A percentile compares a stretch with the other conserved stretches of the same genome.
These are phyloP conservation scores for Pneumocystis murina DNA, from an alignment of 1,139 yeast genomes.

Conservation along the genomic window DNA sequence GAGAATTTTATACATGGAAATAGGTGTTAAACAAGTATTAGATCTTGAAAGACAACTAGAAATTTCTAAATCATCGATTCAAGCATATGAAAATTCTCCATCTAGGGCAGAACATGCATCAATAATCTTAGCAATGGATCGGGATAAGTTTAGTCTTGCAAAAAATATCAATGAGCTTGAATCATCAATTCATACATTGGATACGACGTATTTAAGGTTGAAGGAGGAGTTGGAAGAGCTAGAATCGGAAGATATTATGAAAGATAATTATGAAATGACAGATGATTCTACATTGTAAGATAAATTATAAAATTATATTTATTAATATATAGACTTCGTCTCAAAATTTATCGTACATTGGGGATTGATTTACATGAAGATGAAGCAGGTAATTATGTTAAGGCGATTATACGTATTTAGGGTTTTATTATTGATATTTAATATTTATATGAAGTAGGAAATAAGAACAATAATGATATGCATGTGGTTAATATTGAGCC, in stretches of 20 bases:
- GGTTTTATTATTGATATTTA: conserved; percentile 16
- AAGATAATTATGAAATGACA: conserved; percentile 10
- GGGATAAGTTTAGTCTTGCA: conserved; percentile 39
- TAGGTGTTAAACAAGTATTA: conserved; percentile 2
- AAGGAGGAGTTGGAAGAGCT: conserved; percentile 29
- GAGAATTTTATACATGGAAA: conserved; percentile 1
- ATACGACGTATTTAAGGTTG: conserved; percentile 31
- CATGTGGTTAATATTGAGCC: conserved; percentile 42
- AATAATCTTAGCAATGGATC: conserved; percentile 28
- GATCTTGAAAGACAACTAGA: conserved; percentile 22
- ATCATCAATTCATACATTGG: conserved; percentile 35
- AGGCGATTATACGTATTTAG: conserved; percentile 36
- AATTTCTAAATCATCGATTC: conserved; percentile 20
- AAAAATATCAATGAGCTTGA: conserved; percentile 45
- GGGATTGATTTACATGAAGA: conserved; percentile 26
- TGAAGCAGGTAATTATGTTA: conserved; percentile 25
- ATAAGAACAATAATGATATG: conserved; percentile 29
- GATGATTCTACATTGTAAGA: conserved; percentile 23
- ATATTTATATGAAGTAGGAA: not conserved
- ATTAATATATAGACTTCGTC: conserved; percentile 5
- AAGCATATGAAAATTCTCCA: conserved; percentile 21
- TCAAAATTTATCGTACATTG: conserved; percentile 26
- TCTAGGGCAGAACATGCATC: conserved; percentile 20
- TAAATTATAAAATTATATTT: conserved; percentile 18
- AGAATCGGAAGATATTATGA: conserved; percentile 21